Evolutionary conservation across 1,284 basidiomycete species (phyloP).

Genomic region (Puccinia triticina): DNA sequence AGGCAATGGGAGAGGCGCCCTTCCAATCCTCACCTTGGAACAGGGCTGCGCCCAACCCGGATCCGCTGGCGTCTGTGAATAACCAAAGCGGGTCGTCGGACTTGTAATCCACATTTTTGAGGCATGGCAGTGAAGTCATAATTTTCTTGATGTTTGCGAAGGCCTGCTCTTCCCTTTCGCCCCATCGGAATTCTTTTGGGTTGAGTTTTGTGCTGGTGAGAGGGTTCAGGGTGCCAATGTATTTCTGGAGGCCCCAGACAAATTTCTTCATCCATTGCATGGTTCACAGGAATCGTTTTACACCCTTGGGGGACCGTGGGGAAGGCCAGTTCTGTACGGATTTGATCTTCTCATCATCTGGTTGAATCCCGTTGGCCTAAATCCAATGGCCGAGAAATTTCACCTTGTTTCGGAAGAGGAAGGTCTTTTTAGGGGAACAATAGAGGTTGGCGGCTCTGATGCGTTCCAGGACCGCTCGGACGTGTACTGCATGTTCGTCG

Average conservation of each 20-base stretch:
- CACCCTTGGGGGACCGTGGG: slow-evolving; percentile 9
- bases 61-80: too few species aligned
- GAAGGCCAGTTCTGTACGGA: slow-evolving; percentile 5
- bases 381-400: slow-evolving; percentile 37
- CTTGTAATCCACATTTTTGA: not conserved
- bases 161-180: not conserved
- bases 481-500: not conserved
- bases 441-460: not conserved
- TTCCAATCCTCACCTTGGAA: too few species aligned
- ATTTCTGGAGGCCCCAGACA: too few species aligned
- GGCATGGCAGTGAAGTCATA: not conserved
- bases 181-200: not conserved
- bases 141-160: not conserved
- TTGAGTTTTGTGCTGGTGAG: not conserved
- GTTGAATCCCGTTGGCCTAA: too few species aligned
- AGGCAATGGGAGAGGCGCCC: too few species aligned
- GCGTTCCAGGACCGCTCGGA: not conserved
- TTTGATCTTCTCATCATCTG: too few species aligned
- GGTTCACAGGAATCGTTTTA: slow-evolving; percentile 20
- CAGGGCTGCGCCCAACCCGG: too few species aligned
- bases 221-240: not conserved
- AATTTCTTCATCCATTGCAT: too few species aligned
- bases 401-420: not conserved
- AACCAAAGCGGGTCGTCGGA: too few species aligned
- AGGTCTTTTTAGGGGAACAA: slow-evolving; percentile 17